These are phyloP conservation scores for Fragilariopsis cylindrus DNA, from an alignment of 108 stramenopile genomes.

Conservation along the genomic window DNA sequence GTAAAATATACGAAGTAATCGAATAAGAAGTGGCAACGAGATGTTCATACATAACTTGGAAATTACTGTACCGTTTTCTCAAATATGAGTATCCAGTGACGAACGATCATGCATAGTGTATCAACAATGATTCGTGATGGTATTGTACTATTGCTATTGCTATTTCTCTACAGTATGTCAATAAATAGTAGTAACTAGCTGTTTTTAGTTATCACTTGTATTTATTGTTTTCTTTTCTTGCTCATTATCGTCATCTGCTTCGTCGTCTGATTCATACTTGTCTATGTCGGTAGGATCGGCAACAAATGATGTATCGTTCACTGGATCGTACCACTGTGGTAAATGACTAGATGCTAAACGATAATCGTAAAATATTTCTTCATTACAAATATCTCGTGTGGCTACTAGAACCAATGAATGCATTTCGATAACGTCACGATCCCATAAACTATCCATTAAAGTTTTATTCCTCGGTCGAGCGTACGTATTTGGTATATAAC, in stretches of 20 bases:
- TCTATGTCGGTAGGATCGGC: conserved; percentile 1
- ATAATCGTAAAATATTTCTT: conserved; percentile 89
- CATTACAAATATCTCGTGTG: conserved; percentile 65
- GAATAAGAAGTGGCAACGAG: no score
- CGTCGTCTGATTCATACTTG: neutral
- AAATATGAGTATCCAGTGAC: no score
- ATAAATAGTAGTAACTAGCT: no score
- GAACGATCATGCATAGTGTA: no score
- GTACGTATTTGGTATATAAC: conserved; percentile 76
- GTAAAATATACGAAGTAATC: no score
- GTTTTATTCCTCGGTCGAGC: conserved; percentile 56
- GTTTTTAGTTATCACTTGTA: no score
- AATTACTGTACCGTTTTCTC: no score
- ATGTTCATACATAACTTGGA: no score
- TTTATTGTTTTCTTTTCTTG: neutral
- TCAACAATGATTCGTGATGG: no score
- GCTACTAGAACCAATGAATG: conserved; percentile 75
- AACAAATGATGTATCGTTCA: conserved; percentile 14
- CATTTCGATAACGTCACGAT: conserved; percentile 66
- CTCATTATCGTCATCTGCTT: neutral
- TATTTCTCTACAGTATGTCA: no score
- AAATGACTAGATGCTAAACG: conserved; percentile 46
- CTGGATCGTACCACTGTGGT: conserved; percentile 66
- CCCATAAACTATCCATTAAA: conserved; percentile 39
- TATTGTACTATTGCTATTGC: no score